phyloP scores from a whole-genome alignment of 2,329 filamentous ascomycete species.

The Pestalotiopsis fici region DNA sequence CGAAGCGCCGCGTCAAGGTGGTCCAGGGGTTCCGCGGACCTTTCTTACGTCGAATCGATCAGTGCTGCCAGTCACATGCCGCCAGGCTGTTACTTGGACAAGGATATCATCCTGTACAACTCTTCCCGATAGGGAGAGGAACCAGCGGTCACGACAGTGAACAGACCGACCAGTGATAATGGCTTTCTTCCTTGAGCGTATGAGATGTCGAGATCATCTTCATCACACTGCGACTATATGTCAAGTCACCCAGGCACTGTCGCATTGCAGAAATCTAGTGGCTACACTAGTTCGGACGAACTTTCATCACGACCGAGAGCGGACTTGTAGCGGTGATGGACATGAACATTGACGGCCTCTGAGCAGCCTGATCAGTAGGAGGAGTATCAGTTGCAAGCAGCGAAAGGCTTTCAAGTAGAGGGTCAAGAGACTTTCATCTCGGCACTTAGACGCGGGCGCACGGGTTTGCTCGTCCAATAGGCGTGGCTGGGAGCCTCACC shows the following conservation, averaged over 20 bases:
- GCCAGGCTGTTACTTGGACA: neutral
- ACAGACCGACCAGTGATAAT: neutral
- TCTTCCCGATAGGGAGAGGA: neutral
- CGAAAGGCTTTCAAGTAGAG: neutral
- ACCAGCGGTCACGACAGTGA: neutral
- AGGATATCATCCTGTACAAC: neutral
- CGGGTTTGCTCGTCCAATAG: neutral
- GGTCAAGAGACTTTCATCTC: neutral
- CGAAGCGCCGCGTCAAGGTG: neutral
- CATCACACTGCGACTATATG: neutral
- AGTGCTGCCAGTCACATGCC: neutral
- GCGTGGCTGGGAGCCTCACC: neutral
- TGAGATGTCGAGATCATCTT: neutral
- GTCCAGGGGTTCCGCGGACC: neutral
- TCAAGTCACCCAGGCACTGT: neutral
- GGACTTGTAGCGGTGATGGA: neutral
- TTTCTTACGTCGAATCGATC: neutral
- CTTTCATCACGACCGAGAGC: neutral
- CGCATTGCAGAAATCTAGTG: neutral
- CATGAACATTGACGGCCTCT: no score
- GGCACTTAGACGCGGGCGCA: neutral
- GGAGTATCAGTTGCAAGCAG: neutral
- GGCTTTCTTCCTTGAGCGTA: neutral
- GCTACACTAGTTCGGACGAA: neutral
- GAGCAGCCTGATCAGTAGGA: neutral